Evolutionary conservation across 768 basidiomycete species (phyloP).

Genomic region (Pholiota conissans): DNA sequence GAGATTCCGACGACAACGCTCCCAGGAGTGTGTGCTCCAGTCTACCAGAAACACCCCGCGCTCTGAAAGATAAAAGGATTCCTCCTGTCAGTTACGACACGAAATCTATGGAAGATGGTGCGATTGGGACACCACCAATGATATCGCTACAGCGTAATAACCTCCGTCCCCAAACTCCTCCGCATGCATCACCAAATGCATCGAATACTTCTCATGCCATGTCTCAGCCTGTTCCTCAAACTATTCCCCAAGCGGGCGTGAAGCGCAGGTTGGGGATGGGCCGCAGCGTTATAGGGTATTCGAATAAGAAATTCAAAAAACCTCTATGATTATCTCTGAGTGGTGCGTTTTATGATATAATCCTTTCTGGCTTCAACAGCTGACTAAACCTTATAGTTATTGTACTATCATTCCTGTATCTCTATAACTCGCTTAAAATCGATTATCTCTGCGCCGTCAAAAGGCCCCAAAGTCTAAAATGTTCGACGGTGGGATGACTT

Average conservation of each 20-base stretch:
- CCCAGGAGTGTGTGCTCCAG: background rate
- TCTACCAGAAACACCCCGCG: background rate
- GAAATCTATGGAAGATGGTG: background rate
- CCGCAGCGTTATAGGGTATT: conserved; percentile 45
- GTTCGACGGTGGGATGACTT: background rate
- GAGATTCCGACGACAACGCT: background rate
- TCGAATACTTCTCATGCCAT: background rate
- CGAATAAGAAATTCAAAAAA: conserved; percentile 74
- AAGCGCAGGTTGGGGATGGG: conserved; percentile 71
- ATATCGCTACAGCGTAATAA: background rate
- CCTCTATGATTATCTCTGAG: conserved; percentile 35
- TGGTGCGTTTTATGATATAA: background rate
- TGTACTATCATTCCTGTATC: background rate
- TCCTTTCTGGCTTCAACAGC: background rate
- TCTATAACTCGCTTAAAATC: background rate
- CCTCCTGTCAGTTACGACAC: conserved; percentile 10
- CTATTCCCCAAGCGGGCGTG: conserved; percentile 23
- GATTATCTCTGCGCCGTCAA: background rate
- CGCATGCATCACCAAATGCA: background rate
- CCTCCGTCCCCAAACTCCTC: background rate
- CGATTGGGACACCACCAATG: background rate
- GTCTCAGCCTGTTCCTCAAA: background rate
- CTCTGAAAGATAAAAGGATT: conserved; percentile 1
- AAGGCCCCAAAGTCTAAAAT: background rate
- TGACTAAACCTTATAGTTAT: background rate